These are phyloP conservation scores for Solioccasus polychromus DNA, from an alignment of 768 basidiomycete species.

Conservation along the genomic window DNA sequence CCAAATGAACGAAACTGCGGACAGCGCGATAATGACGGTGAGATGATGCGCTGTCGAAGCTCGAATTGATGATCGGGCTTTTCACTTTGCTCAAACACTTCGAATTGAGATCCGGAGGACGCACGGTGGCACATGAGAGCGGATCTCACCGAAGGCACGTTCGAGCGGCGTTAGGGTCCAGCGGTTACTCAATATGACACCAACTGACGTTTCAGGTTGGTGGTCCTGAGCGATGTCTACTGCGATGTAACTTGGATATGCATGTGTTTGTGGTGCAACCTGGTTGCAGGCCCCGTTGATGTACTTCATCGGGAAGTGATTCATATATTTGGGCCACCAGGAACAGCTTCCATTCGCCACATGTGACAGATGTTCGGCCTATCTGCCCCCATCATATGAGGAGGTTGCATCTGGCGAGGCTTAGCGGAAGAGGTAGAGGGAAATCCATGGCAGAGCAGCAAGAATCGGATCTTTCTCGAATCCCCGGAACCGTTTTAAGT, in stretches of 20 bases:
- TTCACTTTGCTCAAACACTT: constrained; percentile 16
- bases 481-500: constrained; percentile 20
- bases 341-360: constrained; percentile 3
- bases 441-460: not conserved
- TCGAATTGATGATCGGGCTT: constrained; percentile 17
- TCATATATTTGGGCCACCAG: constrained; percentile 4
- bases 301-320: not conserved
- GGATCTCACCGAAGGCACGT: constrained; percentile 24
- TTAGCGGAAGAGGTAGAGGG: not conserved
- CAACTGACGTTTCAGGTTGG: constrained; percentile 17
- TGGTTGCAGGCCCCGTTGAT: not conserved
- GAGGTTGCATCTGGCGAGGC: not conserved
- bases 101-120: constrained; percentile 24
- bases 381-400: not conserved
- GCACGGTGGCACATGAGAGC: constrained; percentile 20
- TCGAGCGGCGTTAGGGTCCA: constrained; percentile 22
- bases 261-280: not conserved
- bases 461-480: constrained; percentile 6
- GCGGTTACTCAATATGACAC: constrained; percentile 1
- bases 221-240: constrained; percentile 3
- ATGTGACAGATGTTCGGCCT: constrained; percentile 5
- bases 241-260: constrained; percentile 10
- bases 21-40: constrained; percentile 10
- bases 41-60: constrained; percentile 13
- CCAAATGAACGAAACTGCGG: constrained; percentile 8